Evolutionary conservation across 768 basidiomycete species (phyloP), one percentile per base, ranked within the genome.

Genomic region (Leucocoprinus birnbaumii): DNA sequence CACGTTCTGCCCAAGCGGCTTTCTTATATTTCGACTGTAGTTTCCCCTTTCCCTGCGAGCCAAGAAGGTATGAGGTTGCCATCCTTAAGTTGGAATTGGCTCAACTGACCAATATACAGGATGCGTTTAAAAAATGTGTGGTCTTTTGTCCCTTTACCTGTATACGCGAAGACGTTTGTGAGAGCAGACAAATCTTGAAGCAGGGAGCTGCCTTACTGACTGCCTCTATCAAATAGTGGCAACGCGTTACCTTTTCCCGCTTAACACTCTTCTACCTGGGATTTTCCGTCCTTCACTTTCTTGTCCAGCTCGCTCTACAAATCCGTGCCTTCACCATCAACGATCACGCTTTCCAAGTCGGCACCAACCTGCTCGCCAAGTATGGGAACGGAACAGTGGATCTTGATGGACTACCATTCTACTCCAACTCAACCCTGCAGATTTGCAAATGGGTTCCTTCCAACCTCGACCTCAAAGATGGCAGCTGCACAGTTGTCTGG

Each of bases 221-320:
- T 46, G 31, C 35, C 46, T 37, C 47, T 48, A 41, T 53, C 51
- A 14, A 31, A 31, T 63, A 90, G 87, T 87, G 85, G 84, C 75
- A 81, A 54, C 80, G 87, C 53, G 72, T 90, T 62, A 85, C 86
- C 19, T 82, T 84, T 63, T 87, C 88, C 46, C 77, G 76, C 35
- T 73, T 87, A 51, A 85, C 89, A 18, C 71, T 77, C 57, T 62
- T 82, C 62, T 92, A 89, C 67, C 82, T 89, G 63, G 51, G 75
- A 42, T 87, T 90, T 65, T 85, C 89, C 19, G 54, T 86, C 49
- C 47, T 82, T 43, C 86, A 90, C 65, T 89, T 85, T 60, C 60
- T 78, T 53, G 65, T 89, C 56, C 89, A 91, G 68, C 73, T 90
- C 59, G 73, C 79, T 24, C 74, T 92, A 44, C 89, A 91, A 70